These are phyloP conservation scores for Betula pendula DNA, from an alignment of 306 rosid genomes.

Conservation along the genomic window DNA sequence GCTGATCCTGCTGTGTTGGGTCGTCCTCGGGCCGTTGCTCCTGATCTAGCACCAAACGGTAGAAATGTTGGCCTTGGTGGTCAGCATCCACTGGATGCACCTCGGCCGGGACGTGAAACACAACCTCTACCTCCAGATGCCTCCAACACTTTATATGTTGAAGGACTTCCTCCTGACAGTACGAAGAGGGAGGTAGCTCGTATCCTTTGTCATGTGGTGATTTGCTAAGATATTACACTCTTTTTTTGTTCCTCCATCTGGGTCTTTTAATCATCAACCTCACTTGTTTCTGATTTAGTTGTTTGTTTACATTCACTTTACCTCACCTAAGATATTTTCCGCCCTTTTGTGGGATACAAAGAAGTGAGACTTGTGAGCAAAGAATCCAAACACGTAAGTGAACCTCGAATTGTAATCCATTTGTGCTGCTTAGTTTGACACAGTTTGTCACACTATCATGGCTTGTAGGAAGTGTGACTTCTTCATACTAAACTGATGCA, in stretches of 20 bases:
- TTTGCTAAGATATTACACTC: slow-evolving; percentile 15
- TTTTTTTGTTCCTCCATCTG: slow-evolving; percentile 17
- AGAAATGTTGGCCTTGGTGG: slow-evolving; percentile 51
- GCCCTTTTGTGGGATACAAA: slow-evolving; percentile 94
- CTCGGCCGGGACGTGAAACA: slow-evolving; percentile 72
- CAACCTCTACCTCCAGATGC: slow-evolving; percentile 86
- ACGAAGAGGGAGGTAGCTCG: slow-evolving; percentile 85
- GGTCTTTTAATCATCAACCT: neutral
- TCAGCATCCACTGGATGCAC: slow-evolving; percentile 57
- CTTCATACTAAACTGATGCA: slow-evolving; percentile 24
- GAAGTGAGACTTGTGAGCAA: slow-evolving; percentile 89
- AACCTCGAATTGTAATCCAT: slow-evolving; percentile 6
- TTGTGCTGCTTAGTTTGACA: slow-evolving; percentile 13
- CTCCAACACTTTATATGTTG: slow-evolving; percentile 82
- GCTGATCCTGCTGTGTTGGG: slow-evolving; percentile 58
- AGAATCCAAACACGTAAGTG: slow-evolving; percentile 82
- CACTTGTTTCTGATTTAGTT: neutral
- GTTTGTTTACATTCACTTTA: slow-evolving; percentile 38
- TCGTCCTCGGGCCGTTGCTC: slow-evolving; percentile 53
- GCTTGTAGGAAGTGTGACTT: slow-evolving; percentile 13
- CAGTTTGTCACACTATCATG: slow-evolving; percentile 4
- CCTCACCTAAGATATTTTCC: slow-evolving; percentile 64
- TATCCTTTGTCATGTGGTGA: slow-evolving; percentile 55
- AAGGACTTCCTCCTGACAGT: slow-evolving; percentile 90
- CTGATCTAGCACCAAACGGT: slow-evolving; percentile 62